Evolutionary conservation across 768 basidiomycete genomes (phyloP).

Genomic region (Lactarius deliciosus): DNA sequence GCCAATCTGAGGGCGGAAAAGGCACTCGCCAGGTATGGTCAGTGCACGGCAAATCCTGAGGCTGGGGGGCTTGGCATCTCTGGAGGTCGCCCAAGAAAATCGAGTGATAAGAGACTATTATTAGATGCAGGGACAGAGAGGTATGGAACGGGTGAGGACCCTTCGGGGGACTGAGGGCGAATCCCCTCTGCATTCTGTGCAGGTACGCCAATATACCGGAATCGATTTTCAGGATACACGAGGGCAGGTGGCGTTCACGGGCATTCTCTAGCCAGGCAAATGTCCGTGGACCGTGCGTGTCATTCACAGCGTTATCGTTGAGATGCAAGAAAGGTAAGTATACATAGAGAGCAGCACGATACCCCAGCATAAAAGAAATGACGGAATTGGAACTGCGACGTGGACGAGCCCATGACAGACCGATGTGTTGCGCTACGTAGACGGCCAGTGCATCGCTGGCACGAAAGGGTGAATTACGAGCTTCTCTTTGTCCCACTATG

Average conservation of each 20-base stretch:
- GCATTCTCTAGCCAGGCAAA: neutral
- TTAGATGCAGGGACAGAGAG: neutral
- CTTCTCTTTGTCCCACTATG: slow-evolving; percentile 22
- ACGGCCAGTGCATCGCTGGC: slow-evolving; percentile 22
- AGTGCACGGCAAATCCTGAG: neutral
- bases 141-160: neutral
- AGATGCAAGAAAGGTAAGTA: neutral
- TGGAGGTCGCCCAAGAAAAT: neutral
- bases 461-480: slow-evolving; percentile 23
- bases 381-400: neutral
- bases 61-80: neutral
- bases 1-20: neutral
- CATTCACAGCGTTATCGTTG: neutral
- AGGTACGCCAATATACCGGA: neutral
- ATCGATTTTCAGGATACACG: neutral
- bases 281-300: neutral
- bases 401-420: neutral
- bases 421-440: neutral
- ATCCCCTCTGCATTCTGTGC: neutral
- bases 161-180: neutral
- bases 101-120: neutral
- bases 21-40: neutral
- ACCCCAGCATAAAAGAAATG: neutral
- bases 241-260: neutral
- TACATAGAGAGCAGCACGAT: neutral